phyloP scores from a whole-genome alignment of 2,329 filamentous ascomycete genomes.

The Dactylellina parvicollis region DNA sequence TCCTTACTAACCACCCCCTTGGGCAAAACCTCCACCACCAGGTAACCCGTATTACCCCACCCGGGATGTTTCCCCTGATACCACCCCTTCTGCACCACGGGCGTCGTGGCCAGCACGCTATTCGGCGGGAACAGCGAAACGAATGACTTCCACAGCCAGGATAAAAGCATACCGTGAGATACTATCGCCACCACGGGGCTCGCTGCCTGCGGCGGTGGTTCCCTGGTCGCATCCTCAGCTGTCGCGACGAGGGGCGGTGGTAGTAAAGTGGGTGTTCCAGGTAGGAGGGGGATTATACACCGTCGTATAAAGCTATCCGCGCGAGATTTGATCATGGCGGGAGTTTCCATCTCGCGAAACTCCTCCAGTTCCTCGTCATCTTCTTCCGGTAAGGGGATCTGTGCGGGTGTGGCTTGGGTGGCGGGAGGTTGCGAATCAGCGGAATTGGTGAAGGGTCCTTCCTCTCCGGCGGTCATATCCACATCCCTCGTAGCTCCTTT shows the following conservation, averaged over 20 bases:
- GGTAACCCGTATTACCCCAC: constrained; percentile 74
- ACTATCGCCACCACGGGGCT: constrained; percentile 71
- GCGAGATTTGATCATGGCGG: constrained; percentile 72
- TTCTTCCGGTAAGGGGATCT: constrained; percentile 11
- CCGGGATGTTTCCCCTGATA: constrained; percentile 58
- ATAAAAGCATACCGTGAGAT: constrained; percentile 84
- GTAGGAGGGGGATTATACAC: constrained; percentile 69
- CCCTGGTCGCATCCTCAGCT: constrained; percentile 57
- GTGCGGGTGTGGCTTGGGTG: not conserved
- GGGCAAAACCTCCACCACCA: constrained; percentile 64
- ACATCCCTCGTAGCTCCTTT: constrained; percentile 7
- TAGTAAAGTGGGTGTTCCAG: constrained; percentile 11
- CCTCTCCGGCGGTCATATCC: constrained; percentile 36
- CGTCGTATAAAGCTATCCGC: constrained; percentile 73
- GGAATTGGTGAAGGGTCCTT: constrained; percentile 2
- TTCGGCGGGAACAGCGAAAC: constrained; percentile 66
- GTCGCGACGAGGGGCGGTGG: constrained; percentile 60
- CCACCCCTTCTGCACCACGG: constrained; percentile 53
- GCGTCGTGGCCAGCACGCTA: constrained; percentile 56
- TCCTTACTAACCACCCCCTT: constrained; percentile 24
- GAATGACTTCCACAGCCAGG: constrained; percentile 73
- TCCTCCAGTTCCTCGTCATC: constrained; percentile 62
- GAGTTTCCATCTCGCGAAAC: constrained; percentile 73
- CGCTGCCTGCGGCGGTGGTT: constrained; percentile 1
- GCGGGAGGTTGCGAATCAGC: not conserved